These are phyloP conservation scores for Solanum megistacrolobum DNA, from an alignment of 257 asterid genomes.

Conservation along the genomic window DNA sequence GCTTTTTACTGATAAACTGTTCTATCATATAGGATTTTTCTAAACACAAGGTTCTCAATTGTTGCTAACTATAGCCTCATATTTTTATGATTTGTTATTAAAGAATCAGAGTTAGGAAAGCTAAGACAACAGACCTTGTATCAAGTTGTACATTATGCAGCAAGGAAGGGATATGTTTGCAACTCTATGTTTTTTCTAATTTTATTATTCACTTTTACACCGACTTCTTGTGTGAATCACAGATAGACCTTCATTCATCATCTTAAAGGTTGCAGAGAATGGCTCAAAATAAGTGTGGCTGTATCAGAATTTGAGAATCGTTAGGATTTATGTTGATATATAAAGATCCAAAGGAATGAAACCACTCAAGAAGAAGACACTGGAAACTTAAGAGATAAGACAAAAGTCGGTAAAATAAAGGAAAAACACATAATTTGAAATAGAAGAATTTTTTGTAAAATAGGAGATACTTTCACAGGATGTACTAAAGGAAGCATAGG, in stretches of 20 bases:
- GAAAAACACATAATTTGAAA: background rate
- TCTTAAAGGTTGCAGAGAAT: background rate
- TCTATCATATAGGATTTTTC: background rate
- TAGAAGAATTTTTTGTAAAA: background rate
- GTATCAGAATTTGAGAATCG: background rate
- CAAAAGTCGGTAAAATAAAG: background rate
- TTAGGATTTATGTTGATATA: background rate
- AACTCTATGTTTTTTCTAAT: background rate
- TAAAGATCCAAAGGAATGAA: background rate
- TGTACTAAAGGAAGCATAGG: background rate
- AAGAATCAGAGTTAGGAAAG: background rate
- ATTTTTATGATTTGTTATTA: background rate
- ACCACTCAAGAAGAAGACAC: background rate
- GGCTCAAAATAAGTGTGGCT: background rate
- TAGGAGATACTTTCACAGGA: background rate
- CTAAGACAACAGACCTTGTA: background rate
- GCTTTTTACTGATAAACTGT: background rate
- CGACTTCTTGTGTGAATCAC: background rate
- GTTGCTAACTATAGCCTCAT: background rate
- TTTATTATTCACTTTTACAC: background rate
- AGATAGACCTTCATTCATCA: background rate
- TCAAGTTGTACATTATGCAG: background rate
- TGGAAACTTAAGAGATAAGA: background rate
- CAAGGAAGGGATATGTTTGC: background rate
- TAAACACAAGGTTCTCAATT: background rate